phyloP scores from a whole-genome alignment of 768 basidiomycete genomes.

The Russula sp. region DNA sequence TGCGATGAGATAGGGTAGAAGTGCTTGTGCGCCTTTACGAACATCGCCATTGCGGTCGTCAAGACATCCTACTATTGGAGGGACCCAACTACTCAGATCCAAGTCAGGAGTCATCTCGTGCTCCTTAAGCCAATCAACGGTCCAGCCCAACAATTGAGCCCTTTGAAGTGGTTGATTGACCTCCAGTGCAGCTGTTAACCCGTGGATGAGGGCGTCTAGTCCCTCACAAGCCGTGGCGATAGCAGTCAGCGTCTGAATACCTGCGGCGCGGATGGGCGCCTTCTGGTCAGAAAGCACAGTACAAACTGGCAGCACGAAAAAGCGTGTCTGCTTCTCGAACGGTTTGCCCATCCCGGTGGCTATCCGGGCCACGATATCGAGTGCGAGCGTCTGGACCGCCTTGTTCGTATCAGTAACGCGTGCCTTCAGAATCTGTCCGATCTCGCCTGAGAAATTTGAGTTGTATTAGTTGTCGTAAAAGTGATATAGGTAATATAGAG shows the following conservation, averaged over 20 bases:
- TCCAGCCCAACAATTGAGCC: slow-evolving; percentile 73
- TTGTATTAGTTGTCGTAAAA: slow-evolving; percentile 17
- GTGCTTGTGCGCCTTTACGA: slow-evolving; percentile 81
- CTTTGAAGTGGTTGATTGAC: slow-evolving; percentile 85
- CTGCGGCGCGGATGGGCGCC: slow-evolving; percentile 76
- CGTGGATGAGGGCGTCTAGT: slow-evolving; percentile 75
- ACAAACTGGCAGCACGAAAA: slow-evolving; percentile 73
- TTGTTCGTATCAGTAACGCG: slow-evolving; percentile 92
- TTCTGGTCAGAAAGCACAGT: slow-evolving; percentile 93
- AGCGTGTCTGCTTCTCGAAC: slow-evolving; percentile 84
- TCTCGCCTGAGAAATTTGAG: slow-evolving; percentile 61
- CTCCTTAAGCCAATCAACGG: slow-evolving; percentile 73
- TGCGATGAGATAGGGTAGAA: slow-evolving; percentile 73
- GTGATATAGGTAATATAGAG: slow-evolving; percentile 5
- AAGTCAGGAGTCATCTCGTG: slow-evolving; percentile 51
- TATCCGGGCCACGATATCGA: slow-evolving; percentile 87
- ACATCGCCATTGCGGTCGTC: slow-evolving; percentile 93
- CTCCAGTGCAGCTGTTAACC: slow-evolving; percentile 79
- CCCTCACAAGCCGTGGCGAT: slow-evolving; percentile 84
- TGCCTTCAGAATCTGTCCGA: slow-evolving; percentile 82
- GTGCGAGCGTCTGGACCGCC: slow-evolving; percentile 82
- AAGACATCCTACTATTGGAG: slow-evolving; percentile 66
- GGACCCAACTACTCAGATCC: slow-evolving; percentile 70
- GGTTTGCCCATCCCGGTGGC: slow-evolving; percentile 93
- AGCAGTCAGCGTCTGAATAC: slow-evolving; percentile 70